Evolutionary conservation across 1,139 yeast genomes (phyloP).

Genomic region (Yamadazyma kanchanaburiensis): DNA sequence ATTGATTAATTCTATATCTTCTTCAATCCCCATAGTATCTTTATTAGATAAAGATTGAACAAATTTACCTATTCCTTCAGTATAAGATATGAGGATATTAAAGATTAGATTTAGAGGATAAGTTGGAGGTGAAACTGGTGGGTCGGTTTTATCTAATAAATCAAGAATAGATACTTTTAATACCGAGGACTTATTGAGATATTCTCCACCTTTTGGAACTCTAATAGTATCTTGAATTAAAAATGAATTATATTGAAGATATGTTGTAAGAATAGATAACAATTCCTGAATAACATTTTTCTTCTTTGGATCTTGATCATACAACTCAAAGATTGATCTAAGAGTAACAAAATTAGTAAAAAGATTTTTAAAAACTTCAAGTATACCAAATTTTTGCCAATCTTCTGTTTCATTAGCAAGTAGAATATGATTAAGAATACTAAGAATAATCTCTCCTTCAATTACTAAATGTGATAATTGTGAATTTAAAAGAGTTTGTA

Average conservation of each 20-base stretch:
- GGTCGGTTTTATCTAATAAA: conserved; percentile 71
- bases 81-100: conserved; percentile 48
- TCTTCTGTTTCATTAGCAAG: conserved; percentile 20
- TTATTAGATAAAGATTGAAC: conserved; percentile 41
- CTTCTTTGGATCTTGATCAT: conserved; percentile 57
- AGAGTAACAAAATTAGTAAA: conserved; percentile 55
- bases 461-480: conserved; percentile 62
- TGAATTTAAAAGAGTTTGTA: conserved; percentile 56
- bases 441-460: conserved; percentile 78
- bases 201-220: conserved; percentile 7
- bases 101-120: conserved; percentile 62
- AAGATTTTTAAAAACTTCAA: conserved; percentile 67
- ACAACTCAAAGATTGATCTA: conserved; percentile 52
- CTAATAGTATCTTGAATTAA: conserved; percentile 27
- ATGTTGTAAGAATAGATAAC: conserved; percentile 42
- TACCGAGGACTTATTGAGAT: conserved; percentile 25
- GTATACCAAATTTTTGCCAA: conserved; percentile 73
- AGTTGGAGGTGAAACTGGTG: conserved; percentile 61
- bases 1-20: conserved; percentile 36
- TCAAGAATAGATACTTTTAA: conserved; percentile 64
- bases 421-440: conserved; percentile 67
- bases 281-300: conserved; percentile 63
- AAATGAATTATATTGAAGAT: conserved; percentile 25
- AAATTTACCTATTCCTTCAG: conserved; percentile 67
- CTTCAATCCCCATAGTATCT: conserved; percentile 25